Conservation (phyloP, 352 stramenopile genomes). For the Peronospora belbahrii region DNA sequence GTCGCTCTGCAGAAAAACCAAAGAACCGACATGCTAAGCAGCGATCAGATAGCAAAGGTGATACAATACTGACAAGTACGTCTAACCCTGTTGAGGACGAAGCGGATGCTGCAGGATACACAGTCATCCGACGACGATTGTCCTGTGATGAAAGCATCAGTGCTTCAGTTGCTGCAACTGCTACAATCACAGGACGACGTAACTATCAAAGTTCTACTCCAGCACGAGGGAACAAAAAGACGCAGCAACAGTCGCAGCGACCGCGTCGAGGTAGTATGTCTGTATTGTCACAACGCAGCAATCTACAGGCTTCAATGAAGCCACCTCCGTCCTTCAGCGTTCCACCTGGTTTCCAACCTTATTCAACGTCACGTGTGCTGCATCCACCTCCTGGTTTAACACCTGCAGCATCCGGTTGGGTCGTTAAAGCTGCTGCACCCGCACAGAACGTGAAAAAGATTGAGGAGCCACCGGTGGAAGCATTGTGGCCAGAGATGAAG, state of each 20-base stretch:
- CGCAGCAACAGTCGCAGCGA: conserved; percentile 9
- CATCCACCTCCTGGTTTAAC: conserved; percentile 17
- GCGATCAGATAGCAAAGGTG: conserved; percentile 3
- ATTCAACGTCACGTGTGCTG: conserved; percentile 5
- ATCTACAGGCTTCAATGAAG: conserved; percentile 8
- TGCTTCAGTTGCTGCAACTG: not conserved
- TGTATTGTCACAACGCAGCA: conserved; percentile 8
- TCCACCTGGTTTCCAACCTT: conserved; percentile 17
- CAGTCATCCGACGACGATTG: conserved; percentile 37
- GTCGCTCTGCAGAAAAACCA: conserved; percentile 3
- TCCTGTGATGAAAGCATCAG: conserved; percentile 19
- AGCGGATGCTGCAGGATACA: conserved; percentile 45
- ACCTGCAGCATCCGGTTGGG: conserved; percentile 23
- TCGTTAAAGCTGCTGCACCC: conserved; percentile 20
- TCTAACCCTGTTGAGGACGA: conserved; percentile 5
- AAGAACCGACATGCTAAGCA: conserved; percentile 15
- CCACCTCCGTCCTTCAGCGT: conserved; percentile 9
- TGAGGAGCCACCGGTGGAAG: conserved; percentile 24
- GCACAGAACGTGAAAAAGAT: conserved; percentile 19
- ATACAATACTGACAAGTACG: conserved; percentile 2
- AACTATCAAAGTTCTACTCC: conserved; percentile 10
- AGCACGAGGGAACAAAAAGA: conserved; percentile 9
- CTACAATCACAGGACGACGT: conserved; percentile 1
- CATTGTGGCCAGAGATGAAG: conserved; percentile 26
- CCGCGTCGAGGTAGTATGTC: conserved; percentile 17